Evolutionary conservation across 1,139 yeast species (phyloP).

Genomic region (Pichia sp.): DNA sequence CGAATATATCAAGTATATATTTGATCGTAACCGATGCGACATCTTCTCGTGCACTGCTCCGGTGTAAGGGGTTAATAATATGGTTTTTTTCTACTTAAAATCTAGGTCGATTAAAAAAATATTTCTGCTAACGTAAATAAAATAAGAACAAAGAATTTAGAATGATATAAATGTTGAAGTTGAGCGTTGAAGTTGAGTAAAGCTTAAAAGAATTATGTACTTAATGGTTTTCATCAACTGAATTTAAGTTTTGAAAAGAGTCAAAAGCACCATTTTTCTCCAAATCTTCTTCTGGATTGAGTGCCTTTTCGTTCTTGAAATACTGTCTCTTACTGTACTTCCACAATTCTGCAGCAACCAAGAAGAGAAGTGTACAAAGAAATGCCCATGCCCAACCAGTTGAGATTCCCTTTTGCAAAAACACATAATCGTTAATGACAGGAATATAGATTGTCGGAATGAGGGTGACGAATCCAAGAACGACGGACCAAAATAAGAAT

Average conservation of each 20-base stretch:
- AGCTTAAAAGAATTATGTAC: no score
- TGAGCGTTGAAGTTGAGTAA: no score
- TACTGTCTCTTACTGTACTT: constrained; percentile 63
- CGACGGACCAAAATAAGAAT: constrained; percentile 78
- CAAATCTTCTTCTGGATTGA: constrained; percentile 54
- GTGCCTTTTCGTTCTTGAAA: constrained; percentile 36
- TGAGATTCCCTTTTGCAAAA: constrained; percentile 67
- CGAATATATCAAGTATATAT: constrained; percentile 25
- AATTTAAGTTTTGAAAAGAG: no score
- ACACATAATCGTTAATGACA: constrained; percentile 74
- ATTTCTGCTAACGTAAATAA: no score
- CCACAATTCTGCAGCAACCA: constrained; percentile 60
- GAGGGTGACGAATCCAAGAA: constrained; percentile 64
- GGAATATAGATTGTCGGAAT: constrained; percentile 88
- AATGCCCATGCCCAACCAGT: constrained; percentile 83
- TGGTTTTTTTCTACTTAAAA: no score
- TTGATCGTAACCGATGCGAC: constrained; percentile 23
- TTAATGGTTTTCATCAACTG: no score
- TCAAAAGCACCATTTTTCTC: constrained; percentile 35
- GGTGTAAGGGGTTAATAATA: constrained; percentile 11
- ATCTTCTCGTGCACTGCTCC: constrained; percentile 30
- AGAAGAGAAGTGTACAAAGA: constrained; percentile 57
- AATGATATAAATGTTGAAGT: no score
- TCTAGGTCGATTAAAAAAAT: no score
- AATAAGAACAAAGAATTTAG: no score